Evolutionary conservation across 1,284 basidiomycete species (phyloP).

Genomic region (Fistulina hepatica): DNA sequence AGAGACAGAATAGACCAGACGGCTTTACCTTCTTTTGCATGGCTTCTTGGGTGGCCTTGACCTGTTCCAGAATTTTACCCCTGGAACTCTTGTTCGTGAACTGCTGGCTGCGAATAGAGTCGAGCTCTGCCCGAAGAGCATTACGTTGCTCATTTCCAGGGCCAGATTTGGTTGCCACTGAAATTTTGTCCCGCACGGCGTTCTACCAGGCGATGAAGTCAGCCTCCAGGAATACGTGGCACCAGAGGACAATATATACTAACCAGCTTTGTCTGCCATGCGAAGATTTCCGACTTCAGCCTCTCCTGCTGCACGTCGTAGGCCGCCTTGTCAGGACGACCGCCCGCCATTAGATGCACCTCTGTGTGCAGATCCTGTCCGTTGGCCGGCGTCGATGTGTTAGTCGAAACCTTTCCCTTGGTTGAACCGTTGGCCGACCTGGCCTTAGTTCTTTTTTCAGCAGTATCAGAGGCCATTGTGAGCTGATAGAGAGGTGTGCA

Average conservation of each 20-base stretch:
- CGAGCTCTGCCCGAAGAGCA: slow-evolving; percentile 74
- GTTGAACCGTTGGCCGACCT: slow-evolving; percentile 33
- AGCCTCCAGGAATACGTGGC: slow-evolving; percentile 3
- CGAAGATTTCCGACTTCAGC: slow-evolving; percentile 77
- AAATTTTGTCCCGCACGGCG: slow-evolving; percentile 72
- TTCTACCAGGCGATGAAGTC: slow-evolving; percentile 35
- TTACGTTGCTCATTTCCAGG: slow-evolving; percentile 65
- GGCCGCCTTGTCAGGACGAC: slow-evolving; percentile 70
- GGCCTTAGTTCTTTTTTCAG: slow-evolving; percentile 38
- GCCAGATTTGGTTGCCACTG: slow-evolving; percentile 42
- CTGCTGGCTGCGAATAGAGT: slow-evolving; percentile 72
- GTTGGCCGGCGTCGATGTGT: slow-evolving; percentile 38
- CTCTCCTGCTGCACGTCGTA: slow-evolving; percentile 79
- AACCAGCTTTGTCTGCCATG: slow-evolving; percentile 69
- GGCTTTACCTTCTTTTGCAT: slow-evolving; percentile 76
- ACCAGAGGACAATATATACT: slow-evolving; percentile 24
- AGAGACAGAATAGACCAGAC: slow-evolving; percentile 4
- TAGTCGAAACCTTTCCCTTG: slow-evolving; percentile 32
- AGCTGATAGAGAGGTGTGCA: slow-evolving; percentile 6
- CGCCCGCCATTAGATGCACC: slow-evolving; percentile 23
- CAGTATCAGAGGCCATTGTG: slow-evolving; percentile 46
- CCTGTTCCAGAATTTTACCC: slow-evolving; percentile 71
- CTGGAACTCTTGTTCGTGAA: slow-evolving; percentile 70
- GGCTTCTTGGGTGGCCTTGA: slow-evolving; percentile 73
- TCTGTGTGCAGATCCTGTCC: slow-evolving; percentile 34